phyloP scores from a whole-genome alignment of 306 rosid species.

The Chamaecrista fasciculata region DNA sequence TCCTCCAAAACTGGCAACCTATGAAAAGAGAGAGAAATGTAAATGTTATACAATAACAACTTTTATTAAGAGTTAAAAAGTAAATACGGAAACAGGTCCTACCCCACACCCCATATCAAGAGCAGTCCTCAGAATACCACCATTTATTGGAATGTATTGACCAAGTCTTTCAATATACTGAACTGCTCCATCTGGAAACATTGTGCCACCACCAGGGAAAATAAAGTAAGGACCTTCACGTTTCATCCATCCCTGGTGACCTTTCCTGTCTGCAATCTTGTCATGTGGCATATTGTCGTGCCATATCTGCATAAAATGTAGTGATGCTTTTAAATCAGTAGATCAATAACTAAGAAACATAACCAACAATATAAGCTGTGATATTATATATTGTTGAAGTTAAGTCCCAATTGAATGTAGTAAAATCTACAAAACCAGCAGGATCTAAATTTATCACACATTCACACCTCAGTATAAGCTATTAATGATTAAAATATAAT shows the following conservation, averaged over 20 bases:
- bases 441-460: not conserved
- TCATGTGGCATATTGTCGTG: slow-evolving; percentile 93
- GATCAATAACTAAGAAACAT: slow-evolving; percentile 9
- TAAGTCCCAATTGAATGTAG: not conserved
- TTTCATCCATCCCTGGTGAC: slow-evolving; percentile 99
- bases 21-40: slow-evolving; percentile 29
- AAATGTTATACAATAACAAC: slow-evolving; percentile 13
- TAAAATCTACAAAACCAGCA: not conserved
- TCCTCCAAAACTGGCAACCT: slow-evolving; percentile 99
- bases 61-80: not conserved
- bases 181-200: slow-evolving; percentile 97
- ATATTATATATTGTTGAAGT: not conserved
- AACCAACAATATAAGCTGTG: slow-evolving; percentile 4
- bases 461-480: not conserved
- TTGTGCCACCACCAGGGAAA: slow-evolving; percentile 99
- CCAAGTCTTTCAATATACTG: slow-evolving; percentile 92
- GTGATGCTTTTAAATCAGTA: slow-evolving; percentile 13
- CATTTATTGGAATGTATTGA: slow-evolving; percentile 76
- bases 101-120: slow-evolving; percentile 99
- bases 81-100: slow-evolving; percentile 34
- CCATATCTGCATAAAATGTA: slow-evolving; percentile 68
- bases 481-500: not conserved
- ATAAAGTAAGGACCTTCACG: slow-evolving; percentile 80
- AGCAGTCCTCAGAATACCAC: slow-evolving; percentile 79
- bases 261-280: slow-evolving; percentile 97